These are phyloP conservation scores for Dichotomopilus funicola DNA, from an alignment of 2,329 filamentous ascomycete genomes.

Conservation along the genomic window DNA sequence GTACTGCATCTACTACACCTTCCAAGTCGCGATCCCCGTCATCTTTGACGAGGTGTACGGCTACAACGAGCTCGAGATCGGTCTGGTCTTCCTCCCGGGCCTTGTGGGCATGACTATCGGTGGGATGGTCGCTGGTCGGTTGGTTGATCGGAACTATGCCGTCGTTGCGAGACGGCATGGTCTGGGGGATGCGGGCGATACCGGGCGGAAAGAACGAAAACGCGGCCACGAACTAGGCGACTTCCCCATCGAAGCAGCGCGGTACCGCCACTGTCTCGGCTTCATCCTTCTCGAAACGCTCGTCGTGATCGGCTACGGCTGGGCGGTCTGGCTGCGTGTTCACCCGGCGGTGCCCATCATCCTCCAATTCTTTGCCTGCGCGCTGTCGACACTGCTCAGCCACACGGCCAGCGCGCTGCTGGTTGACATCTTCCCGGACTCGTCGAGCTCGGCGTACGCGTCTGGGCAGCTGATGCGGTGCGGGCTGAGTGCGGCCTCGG, in stretches of 20 bases:
- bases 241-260: conserved; percentile 44
- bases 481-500: conserved; percentile 48
- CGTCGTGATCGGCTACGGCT: conserved; percentile 47
- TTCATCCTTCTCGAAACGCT: conserved; percentile 46
- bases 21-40: conserved; percentile 44
- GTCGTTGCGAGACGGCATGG: conserved; percentile 51
- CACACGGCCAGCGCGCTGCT: conserved; percentile 52
- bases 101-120: conserved; percentile 13
- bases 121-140: conserved; percentile 42
- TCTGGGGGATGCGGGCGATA: not conserved
- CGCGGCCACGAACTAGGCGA: conserved; percentile 30
- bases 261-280: conserved; percentile 44
- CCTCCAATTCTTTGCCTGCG: conserved; percentile 47
- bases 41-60: conserved; percentile 42
- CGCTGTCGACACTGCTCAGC: conserved; percentile 50
- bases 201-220: conserved; percentile 27
- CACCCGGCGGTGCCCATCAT: conserved; percentile 46
- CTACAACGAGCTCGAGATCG: conserved; percentile 32
- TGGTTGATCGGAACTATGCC: conserved; percentile 58
- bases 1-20: conserved; percentile 45
- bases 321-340: conserved; percentile 43
- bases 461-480: conserved; percentile 55
- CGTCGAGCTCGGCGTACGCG: conserved; percentile 51
- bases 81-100: conserved; percentile 10
- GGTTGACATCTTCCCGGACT: conserved; percentile 51